These are phyloP conservation scores for Huntiella bhutanensis DNA, from an alignment of 2,329 filamentous ascomycete species.

Conservation along the genomic window DNA sequence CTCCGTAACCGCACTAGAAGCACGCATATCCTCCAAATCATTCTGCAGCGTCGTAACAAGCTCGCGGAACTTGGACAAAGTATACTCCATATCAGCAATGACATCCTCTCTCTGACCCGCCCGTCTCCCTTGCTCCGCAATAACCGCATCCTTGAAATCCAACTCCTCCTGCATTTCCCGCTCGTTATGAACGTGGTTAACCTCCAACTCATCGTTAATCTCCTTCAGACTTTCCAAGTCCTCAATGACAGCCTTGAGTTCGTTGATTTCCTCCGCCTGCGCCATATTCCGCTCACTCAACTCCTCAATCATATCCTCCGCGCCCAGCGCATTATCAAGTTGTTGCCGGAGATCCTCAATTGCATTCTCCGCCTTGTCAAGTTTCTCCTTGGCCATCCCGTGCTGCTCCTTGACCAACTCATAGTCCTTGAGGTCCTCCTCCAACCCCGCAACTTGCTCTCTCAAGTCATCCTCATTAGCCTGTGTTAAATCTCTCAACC, in stretches of 20 bases:
- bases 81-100: conserved; percentile 79
- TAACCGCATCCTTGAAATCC: conserved; percentile 67
- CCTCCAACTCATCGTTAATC: conserved; percentile 82
- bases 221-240: conserved; percentile 82
- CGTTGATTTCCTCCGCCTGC: conserved; percentile 65
- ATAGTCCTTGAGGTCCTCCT: conserved; percentile 54
- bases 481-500: conserved; percentile 70
- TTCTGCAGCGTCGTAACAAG: conserved; percentile 69
- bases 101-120: conserved; percentile 58
- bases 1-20: conserved; percentile 81
- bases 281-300: conserved; percentile 73
- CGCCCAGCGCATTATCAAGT: conserved; percentile 69
- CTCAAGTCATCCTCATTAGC: conserved; percentile 66
- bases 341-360: conserved; percentile 80
- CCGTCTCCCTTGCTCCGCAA: conserved; percentile 62
- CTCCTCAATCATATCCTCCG: conserved; percentile 87
- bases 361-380: conserved; percentile 51
- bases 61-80: conserved; percentile 71
- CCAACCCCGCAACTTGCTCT: conserved; percentile 53
- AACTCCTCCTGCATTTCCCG: conserved; percentile 90
- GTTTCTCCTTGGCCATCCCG: conserved; percentile 49
- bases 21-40: conserved; percentile 79
- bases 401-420: conserved; percentile 49
- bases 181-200: conserved; percentile 81
- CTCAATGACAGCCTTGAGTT: conserved; percentile 63